Evolutionary conservation across 306 rosid genomes (phyloP).

Genomic region (Vigna hirtella): DNA sequence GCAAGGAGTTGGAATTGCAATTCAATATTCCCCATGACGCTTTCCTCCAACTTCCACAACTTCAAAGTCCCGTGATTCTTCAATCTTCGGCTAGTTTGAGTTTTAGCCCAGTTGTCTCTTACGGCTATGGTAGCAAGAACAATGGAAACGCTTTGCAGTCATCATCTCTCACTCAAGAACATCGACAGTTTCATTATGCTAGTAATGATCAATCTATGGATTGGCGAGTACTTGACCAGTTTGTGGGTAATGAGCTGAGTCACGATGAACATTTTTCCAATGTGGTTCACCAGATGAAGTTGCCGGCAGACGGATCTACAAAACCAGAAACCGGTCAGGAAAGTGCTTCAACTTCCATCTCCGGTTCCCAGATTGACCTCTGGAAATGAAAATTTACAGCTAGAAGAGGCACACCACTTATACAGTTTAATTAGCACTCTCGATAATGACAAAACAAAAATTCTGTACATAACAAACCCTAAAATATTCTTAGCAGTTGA

Average conservation of each 20-base stretch:
- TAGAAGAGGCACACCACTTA: constrained; percentile 57
- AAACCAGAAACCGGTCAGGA: constrained; percentile 55
- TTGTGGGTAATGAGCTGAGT: constrained; percentile 80
- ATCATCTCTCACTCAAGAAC: constrained; percentile 58
- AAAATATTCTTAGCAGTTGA: constrained; percentile 33
- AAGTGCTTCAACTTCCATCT: constrained; percentile 64
- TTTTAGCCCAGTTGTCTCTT: constrained; percentile 41
- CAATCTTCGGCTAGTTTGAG: constrained; percentile 39
- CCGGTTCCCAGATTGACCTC: constrained; percentile 70
- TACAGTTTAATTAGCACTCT: constrained; percentile 31
- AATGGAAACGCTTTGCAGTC: constrained; percentile 49
- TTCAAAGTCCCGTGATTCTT: constrained; percentile 73
- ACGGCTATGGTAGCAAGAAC: constrained; percentile 43
- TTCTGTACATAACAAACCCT: constrained; percentile 62
- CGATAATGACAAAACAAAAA: constrained; percentile 20
- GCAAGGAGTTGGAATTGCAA: constrained; percentile 71
- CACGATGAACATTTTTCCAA: constrained; percentile 56
- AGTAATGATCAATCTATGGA: constrained; percentile 59
- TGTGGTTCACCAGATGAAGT: constrained; percentile 50
- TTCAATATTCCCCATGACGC: constrained; percentile 59
- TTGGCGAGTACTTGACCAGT: constrained; percentile 84
- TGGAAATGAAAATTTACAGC: constrained; percentile 67
- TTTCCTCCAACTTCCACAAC: constrained; percentile 84
- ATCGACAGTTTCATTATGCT: constrained; percentile 38
- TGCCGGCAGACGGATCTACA: constrained; percentile 50